Evolutionary conservation across 2,329 filamentous ascomycete genomes (phyloP).

Genomic region (Monilinia aucupariae): DNA sequence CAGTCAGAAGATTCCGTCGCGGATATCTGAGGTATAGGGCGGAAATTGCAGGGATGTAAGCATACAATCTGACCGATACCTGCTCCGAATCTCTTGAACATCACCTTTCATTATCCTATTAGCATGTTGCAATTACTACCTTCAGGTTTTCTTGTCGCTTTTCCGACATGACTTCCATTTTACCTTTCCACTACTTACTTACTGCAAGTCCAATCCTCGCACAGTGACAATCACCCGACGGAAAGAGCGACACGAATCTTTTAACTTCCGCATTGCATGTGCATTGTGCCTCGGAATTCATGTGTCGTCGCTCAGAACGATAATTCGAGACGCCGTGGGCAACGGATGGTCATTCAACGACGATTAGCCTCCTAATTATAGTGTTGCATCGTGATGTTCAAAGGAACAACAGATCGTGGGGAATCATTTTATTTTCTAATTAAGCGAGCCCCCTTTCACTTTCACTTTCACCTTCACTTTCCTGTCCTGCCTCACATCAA

Average conservation of each 20-base stretch:
- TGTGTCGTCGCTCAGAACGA: background rate
- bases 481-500: background rate
- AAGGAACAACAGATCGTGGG: background rate
- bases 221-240: background rate
- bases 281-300: background rate
- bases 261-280: background rate
- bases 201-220: conserved; percentile 8
- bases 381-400: background rate
- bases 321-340: background rate
- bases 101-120: background rate
- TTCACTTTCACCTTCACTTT: background rate
- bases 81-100: background rate
- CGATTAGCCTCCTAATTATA: background rate
- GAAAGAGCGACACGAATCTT: background rate
- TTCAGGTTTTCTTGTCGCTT: background rate
- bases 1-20: background rate
- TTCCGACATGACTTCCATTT: background rate
- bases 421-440: background rate
- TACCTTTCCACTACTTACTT: background rate
- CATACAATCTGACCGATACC: background rate
- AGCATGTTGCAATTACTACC: conserved; percentile 6
- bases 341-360: background rate
- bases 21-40: background rate
- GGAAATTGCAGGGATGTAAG: background rate
- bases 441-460: conserved; percentile 12